These are phyloP conservation scores for Syzygium oleosum DNA, from an alignment of 345 rosid genomes.

Conservation along the genomic window DNA sequence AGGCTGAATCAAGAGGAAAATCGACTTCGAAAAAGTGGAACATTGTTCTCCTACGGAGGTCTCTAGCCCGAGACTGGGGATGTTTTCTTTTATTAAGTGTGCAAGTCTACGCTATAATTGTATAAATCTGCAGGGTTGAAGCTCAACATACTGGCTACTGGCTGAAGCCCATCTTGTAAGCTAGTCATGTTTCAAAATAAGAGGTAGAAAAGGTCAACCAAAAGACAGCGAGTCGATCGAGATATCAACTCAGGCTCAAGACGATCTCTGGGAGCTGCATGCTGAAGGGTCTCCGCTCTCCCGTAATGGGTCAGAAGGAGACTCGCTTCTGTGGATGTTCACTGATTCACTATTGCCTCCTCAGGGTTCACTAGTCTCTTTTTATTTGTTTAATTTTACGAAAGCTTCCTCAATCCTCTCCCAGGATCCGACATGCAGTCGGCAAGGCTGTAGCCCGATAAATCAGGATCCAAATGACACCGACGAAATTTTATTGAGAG, in stretches of 20 bases:
- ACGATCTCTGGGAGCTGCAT: background rate
- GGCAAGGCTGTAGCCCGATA: background rate
- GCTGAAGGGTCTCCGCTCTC: background rate
- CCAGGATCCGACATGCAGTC: background rate
- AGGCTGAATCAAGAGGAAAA: background rate
- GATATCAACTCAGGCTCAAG: background rate
- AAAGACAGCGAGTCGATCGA: background rate
- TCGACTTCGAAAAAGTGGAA: conserved; percentile 22
- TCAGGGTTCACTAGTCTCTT: background rate
- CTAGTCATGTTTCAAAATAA: background rate
- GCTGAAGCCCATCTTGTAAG: background rate
- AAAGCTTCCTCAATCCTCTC: background rate
- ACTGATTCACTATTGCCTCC: background rate
- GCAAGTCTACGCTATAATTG: background rate
- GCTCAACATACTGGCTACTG: background rate
- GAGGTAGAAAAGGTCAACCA: background rate
- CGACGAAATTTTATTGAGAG: background rate
- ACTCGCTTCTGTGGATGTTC: background rate
- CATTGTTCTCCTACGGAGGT: background rate
- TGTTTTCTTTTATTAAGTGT: background rate
- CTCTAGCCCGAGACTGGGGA: background rate
- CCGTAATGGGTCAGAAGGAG: background rate
- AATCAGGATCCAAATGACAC: background rate
- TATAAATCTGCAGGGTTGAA: background rate
- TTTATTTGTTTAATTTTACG: background rate